Conservation (phyloP, 2,329 filamentous ascomycete species). For the Cadophora luteo-olivacea region DNA sequence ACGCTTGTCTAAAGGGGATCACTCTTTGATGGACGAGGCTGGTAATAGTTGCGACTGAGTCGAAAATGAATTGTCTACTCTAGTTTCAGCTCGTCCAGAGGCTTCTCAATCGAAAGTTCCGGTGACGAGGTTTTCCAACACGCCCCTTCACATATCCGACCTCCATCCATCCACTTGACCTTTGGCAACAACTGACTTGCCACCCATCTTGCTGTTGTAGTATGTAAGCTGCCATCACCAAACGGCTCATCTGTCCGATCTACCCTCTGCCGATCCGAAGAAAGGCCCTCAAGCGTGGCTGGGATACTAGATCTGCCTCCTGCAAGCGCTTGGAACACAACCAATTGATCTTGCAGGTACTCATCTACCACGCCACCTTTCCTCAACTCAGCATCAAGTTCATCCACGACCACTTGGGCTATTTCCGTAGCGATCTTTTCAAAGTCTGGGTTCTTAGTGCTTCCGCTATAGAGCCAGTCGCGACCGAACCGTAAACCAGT, state of each 20-base stretch:
- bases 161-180: conserved; percentile 58
- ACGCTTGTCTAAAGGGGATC: conserved; percentile 25
- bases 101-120: neutral
- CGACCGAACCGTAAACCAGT: conserved; percentile 54
- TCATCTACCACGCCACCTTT: conserved; percentile 58
- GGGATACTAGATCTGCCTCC: conserved; percentile 52
- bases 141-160: conserved; percentile 56
- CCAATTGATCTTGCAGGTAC: conserved; percentile 65
- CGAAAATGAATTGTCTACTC: neutral
- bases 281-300: conserved; percentile 27
- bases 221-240: conserved; percentile 61
- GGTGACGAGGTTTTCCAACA: conserved; percentile 41
- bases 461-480: conserved; percentile 54
- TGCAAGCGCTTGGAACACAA: conserved; percentile 65
- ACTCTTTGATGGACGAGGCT: neutral
- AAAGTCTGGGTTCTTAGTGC: conserved; percentile 36
- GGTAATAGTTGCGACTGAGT: neutral
- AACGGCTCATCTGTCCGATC: conserved; percentile 59
- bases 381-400: conserved; percentile 54
- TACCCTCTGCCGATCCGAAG: conserved; percentile 43
- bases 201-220: conserved; percentile 67
- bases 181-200: conserved; percentile 56
- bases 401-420: conserved; percentile 52
- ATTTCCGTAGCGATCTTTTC: conserved; percentile 48
- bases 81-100: neutral